phyloP scores from a whole-genome alignment of 148 eudicot species.

The Persicaria maculosa region DNA sequence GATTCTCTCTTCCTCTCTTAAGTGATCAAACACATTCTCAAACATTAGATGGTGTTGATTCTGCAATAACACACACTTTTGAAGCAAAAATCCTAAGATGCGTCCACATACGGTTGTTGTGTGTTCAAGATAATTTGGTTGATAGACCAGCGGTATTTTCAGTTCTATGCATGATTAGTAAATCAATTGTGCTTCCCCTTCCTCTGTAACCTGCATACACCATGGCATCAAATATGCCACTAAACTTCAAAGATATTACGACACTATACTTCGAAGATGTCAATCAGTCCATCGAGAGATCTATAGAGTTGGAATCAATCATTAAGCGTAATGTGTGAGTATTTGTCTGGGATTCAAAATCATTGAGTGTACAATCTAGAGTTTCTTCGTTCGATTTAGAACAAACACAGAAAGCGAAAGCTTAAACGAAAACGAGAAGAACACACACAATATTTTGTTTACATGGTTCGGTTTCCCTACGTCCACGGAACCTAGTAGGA shows the following conservation, averaged over 20 bases:
- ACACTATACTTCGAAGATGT: neutral
- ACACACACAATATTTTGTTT: too few species aligned
- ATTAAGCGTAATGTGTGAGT: neutral
- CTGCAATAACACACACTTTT: neutral
- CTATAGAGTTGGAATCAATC: neutral
- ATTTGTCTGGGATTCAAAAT: too few species aligned
- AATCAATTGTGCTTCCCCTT: neutral
- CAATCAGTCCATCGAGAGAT: neutral
- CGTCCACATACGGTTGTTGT: slow-evolving; percentile 22
- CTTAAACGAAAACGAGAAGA: too few species aligned
- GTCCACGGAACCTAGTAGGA: too few species aligned
- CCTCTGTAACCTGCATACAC: neutral
- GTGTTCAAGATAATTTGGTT: slow-evolving; percentile 23
- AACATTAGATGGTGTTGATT: neutral
- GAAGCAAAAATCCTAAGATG: slow-evolving; percentile 14
- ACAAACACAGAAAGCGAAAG: too few species aligned
- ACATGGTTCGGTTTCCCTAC: too few species aligned
- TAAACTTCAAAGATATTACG: too few species aligned
- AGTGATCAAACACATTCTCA: too few species aligned
- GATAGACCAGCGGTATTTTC: slow-evolving; percentile 24
- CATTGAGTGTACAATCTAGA: too few species aligned
- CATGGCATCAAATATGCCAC: too few species aligned
- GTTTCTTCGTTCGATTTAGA: too few species aligned
- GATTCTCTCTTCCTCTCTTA: too few species aligned
- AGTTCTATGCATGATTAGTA: slow-evolving; percentile 18